Conservation (phyloP, 345 rosid genomes). For the Eucalyptus curtisii region DNA sequence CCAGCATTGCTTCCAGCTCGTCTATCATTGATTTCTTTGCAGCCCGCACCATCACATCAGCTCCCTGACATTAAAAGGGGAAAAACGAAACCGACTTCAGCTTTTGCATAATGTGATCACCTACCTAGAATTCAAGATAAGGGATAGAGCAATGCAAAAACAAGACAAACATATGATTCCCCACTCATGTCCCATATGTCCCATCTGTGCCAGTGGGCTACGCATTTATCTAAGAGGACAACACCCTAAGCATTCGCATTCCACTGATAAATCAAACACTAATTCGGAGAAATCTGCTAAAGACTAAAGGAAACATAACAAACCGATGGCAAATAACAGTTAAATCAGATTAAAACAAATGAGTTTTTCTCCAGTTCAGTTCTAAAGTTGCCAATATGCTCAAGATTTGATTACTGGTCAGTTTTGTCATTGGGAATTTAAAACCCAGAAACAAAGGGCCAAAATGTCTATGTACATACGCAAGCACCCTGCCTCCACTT, state of each 20-base stretch:
- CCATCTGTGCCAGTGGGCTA: neutral
- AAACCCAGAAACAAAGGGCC: neutral
- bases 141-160: neutral
- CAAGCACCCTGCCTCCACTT: neutral
- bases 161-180: neutral
- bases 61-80: constrained; percentile 17
- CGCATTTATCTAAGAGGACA: neutral
- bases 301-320: neutral
- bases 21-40: constrained; percentile 81
- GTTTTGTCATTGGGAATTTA: neutral
- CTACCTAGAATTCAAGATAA: neutral
- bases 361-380: neutral
- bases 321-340: neutral
- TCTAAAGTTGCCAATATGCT: neutral
- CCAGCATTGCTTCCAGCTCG: constrained; percentile 91
- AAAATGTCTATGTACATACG: neutral
- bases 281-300: neutral
- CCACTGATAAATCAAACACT: neutral
- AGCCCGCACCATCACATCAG: constrained; percentile 70
- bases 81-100: neutral
- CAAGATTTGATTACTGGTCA: neutral
- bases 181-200: neutral
- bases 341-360: neutral
- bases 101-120: neutral
- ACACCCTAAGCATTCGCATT: neutral